These are phyloP conservation scores for Venturia nashicola DNA, from an alignment of 2,329 filamentous ascomycete species.

Conservation along the genomic window DNA sequence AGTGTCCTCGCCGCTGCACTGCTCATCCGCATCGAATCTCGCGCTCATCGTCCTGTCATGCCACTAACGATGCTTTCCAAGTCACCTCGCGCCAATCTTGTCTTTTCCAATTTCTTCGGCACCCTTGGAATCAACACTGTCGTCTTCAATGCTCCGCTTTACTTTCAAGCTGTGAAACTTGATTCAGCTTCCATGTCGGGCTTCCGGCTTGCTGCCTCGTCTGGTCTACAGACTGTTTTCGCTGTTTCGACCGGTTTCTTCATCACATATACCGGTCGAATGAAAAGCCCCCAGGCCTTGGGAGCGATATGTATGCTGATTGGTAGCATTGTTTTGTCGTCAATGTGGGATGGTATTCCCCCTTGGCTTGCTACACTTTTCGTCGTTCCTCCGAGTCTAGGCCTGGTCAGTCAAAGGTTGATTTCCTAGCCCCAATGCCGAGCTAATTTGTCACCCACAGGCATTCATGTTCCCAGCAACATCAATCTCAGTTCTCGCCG, in stretches of 20 bases:
- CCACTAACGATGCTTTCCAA: slow-evolving; percentile 35
- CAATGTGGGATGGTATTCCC: slow-evolving; percentile 27
- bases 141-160: slow-evolving; percentile 60
- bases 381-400: slow-evolving; percentile 26
- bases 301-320: slow-evolving; percentile 26
- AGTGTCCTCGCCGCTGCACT: slow-evolving; percentile 27
- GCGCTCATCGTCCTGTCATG: slow-evolving; percentile 32
- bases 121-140: slow-evolving; percentile 41
- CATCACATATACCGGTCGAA: slow-evolving; percentile 30
- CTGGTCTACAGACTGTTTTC: slow-evolving; percentile 33
- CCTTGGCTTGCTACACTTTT: slow-evolving; percentile 29
- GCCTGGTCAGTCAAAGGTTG: slow-evolving; percentile 15
- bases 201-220: slow-evolving; percentile 56
- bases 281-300: slow-evolving; percentile 28
- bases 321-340: slow-evolving; percentile 22
- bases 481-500: slow-evolving; percentile 28
- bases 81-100: slow-evolving; percentile 34
- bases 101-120: slow-evolving; percentile 41
- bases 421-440: too few species aligned
- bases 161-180: slow-evolving; percentile 39
- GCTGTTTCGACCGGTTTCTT: slow-evolving; percentile 30
- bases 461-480: slow-evolving; percentile 30
- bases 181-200: slow-evolving; percentile 59
- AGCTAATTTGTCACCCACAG: neutral
- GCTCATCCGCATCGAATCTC: slow-evolving; percentile 28